These are phyloP conservation scores for Musa acuminata DNA, from an alignment of 176 grass and related monocot species.

Conservation along the genomic window DNA sequence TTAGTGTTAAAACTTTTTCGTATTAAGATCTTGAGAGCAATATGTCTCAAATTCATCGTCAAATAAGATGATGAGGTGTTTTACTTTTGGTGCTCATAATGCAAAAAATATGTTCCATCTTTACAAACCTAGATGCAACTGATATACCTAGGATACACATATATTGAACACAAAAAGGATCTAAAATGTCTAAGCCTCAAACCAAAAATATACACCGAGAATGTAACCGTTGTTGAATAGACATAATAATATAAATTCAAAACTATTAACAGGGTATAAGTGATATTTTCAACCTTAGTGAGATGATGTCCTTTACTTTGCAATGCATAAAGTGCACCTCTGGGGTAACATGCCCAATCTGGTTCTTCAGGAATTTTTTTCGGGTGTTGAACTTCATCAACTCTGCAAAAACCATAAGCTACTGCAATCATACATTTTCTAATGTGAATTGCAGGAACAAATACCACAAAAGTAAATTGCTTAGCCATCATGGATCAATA, in stretches of 20 bases:
- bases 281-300: slow-evolving; percentile 44
- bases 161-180: not conserved
- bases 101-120: no score
- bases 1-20: no score
- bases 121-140: not conserved
- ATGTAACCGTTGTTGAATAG: not conserved
- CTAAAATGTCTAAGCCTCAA: not conserved
- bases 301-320: slow-evolving; percentile 75
- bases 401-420: slow-evolving; percentile 30
- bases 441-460: not conserved
- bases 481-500: not conserved
- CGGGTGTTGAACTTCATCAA: slow-evolving; percentile 54
- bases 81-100: no score
- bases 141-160: not conserved
- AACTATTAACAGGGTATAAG: slow-evolving; percentile 6
- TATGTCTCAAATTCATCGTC: no score
- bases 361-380: slow-evolving; percentile 51
- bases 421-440: not conserved
- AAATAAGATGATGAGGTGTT: no score
- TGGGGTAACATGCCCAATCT: slow-evolving; percentile 72
- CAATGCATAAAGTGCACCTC: slow-evolving; percentile 86
- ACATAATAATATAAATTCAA: not conserved
- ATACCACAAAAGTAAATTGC: not conserved
- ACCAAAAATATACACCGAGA: not conserved
- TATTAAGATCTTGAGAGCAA: no score